Base-by-base conservation (phyloP, 2,329 filamentous ascomycete genomes). In the Fusarium sp. region DNA sequence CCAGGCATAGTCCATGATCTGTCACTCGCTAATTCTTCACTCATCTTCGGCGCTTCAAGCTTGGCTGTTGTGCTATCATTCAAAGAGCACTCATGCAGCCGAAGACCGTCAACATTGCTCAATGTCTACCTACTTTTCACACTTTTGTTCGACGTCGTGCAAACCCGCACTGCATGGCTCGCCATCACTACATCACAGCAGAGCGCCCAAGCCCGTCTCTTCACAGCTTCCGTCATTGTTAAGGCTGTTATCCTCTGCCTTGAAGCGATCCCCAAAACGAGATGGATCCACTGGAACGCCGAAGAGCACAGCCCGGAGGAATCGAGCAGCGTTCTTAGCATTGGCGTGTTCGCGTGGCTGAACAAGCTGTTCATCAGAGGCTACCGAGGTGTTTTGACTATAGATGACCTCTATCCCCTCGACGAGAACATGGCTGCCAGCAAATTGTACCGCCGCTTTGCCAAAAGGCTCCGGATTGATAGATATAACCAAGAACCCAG, bases 141-240 rank as follows among this genome's bases (percentile, higher is more conserved):
- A 3, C 66, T 83, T 0, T 68, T 86, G 3, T 77, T 85, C 24
- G 85, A 86, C 37, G 70, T 79, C 5, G 78, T 78, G 0, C 81
- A 82, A 59, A 74, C 76, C 0, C 77, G 85, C 11, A 85, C 84
- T 0, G 63, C 82, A 5, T 85, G 81, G 77, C 75, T 85, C 31
- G 63, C 74, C 43, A 70, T 70, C 48, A 33, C 43, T 11, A 69
- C 44, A 9, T 47, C 57, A 8, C 52, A 64, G 1, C 65, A 74
- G 21, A 62, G 53, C 8, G 59, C 63, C 10, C 62, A 75, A 6
- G 73, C 77, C 1, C 73, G 76, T 5, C 58, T 83, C 2, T 80
- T 82, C 24, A 81, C 78, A 3, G 71, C 75, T 0, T 75, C 77
- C 0, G 57, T 82, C 6, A 78, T 64, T 2, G 21, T 81, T 44